Base-by-base conservation (phyloP, 805 yeast species). In the Kluyveromyces starmeri region DNA sequence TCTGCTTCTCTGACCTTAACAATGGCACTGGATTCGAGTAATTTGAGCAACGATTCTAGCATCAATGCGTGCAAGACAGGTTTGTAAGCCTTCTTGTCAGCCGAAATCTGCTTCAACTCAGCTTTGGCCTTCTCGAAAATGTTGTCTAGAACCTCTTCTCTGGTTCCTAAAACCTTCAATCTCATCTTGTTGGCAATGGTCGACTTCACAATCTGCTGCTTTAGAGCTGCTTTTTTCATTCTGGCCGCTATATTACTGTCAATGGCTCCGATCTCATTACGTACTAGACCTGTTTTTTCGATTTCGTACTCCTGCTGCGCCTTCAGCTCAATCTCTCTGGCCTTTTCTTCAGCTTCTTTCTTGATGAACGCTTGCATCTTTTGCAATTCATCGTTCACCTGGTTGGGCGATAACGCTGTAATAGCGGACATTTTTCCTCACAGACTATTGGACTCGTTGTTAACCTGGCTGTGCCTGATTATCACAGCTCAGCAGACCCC, bases 281-380 rank as follows among this genome's bases (percentile, higher is more conserved):
- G 83, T 39, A 92, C 97, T 54, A 92, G 78, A 38, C 85, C 77
- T 15, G 96, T 89, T 70, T 92, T 92, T 61, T 92, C 98, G 53
- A 92, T 88, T 64, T 92, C 97, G 59, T 89, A 92, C 67, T 92
- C 99, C 64, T 92, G 98, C 59, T 94, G 95, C 28, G 97, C 96
- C 69, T 92, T 94, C 53, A 92, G 70, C 59, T 73, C 78, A 56
- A 92, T 86, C 64, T 92, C 99, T 61, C 83, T 84, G 47, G 97
- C 96, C 68, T 92, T 92, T 63, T 92, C 99, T 54, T 88, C 94
- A 25, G 99, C 99, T 68, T 92, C 99, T 74, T 89, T 92, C 67
- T 82, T 84, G 73, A 92, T 92, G 78, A 92, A 92, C 58, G 94
- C 88, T 60, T 89, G 95, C 96, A 92, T 92, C 71, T 92, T 92